Conservation (phyloP, 83 land plant genomes). For the Diphasiastrum complanatum region DNA sequence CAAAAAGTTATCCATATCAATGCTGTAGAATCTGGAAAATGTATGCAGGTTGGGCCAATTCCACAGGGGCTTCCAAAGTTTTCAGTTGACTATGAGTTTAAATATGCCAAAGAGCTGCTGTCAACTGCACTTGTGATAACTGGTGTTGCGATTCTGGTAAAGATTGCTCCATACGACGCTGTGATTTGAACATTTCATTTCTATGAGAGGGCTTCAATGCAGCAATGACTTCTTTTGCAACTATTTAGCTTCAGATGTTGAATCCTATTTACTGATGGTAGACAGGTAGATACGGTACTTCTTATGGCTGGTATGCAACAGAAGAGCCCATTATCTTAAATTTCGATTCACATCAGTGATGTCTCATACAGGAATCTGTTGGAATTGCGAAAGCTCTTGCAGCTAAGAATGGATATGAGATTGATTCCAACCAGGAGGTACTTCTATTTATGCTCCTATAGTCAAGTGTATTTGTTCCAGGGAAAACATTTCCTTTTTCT, state of each 20-base stretch:
- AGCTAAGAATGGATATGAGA: conserved; percentile 88
- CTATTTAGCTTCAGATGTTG: no score
- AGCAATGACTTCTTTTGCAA: not conserved
- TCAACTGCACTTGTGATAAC: conserved; percentile 77
- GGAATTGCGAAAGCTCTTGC: conserved; percentile 97
- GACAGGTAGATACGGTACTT: no score
- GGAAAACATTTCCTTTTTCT: no score
- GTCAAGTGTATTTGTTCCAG: not conserved
- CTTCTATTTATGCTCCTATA: not conserved
- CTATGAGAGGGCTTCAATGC: not conserved
- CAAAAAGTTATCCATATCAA: no score
- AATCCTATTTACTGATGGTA: no score
- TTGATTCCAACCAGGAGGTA: conserved; percentile 98
- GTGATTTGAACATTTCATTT: no score
- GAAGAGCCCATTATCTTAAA: no score
- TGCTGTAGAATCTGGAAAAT: no score
- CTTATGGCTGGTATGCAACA: no score
- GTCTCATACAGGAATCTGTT: conserved; percentile 77
- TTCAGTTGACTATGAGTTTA: conserved; percentile 59
- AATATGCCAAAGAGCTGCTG: conserved; percentile 45
- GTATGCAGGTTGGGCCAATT: conserved; percentile 70
- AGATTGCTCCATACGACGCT: no score
- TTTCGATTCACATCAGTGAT: no score
- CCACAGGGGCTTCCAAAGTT: conserved; percentile 92
- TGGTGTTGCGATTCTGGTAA: conserved; percentile 95